Base-by-base conservation (phyloP, 2,329 filamentous ascomycete genomes). In the Diplocarpon rosae region DNA sequence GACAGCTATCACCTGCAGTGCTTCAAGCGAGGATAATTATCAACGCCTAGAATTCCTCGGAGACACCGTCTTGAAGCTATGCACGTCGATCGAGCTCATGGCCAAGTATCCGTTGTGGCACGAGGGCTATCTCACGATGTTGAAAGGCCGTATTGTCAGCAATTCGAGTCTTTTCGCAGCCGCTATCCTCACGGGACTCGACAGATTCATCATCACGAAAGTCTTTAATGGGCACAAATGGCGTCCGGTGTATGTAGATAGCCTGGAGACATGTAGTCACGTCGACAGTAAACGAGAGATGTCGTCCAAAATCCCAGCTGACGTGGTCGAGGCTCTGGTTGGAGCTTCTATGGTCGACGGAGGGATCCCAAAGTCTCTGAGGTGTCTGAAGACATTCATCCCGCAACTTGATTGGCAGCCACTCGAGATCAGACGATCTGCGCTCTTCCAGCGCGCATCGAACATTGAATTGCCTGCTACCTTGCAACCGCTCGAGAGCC, bases 11-110 rank as follows among this genome's bases (percentile, higher is more conserved):
- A 69, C 85, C 0, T 75, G 80, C 0, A 69, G 69, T 1, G 78
- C 85, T 0, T 58, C 63, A 2, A 77, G 80, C 38, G 61, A 66
- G 1, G 71, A 70, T 0, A 74, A 95, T 52, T 95, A 95, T 58
- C 83, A 96, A 56, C 71, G 83, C 2, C 67, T 94, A 0, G 92
- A 96, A 59, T 93, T 93, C 53, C 66, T 95, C 0, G 92, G 92
- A 0, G 90, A 96, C 56, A 79, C 78, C 0, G 69, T 94, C 1
- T 69, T 96, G 31, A 96, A 96, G 57, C 75, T 82, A 45, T 77
- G 76, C 37, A 72, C 83, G 0, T 77, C 79, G 0, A 61, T 86
- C 1, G 80, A 87, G 44, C 69, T 89, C 2, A 66, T 69, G 14
- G 69, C 71, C 14, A 59, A 69, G 28, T 63, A 88, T 48, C 74